Evolutionary conservation across 176 grass and related monocot species (phyloP).

Genomic region (Pontederia crassipes): DNA sequence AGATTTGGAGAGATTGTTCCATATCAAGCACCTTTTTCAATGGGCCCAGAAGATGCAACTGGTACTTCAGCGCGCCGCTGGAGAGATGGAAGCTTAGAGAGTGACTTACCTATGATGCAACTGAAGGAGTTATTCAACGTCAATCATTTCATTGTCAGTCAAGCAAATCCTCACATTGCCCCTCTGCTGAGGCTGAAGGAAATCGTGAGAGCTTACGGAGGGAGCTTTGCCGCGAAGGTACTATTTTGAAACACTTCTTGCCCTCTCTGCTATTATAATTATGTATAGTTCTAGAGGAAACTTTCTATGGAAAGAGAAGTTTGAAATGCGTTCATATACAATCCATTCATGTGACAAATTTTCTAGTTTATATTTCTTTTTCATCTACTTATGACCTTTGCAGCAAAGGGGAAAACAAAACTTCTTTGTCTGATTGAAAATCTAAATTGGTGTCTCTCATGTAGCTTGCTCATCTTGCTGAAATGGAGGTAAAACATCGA

Average conservation of each 20-base stretch:
- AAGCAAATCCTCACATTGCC: constrained; percentile 84
- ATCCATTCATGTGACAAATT: no score
- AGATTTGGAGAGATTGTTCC: constrained; percentile 78
- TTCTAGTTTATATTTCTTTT: no score
- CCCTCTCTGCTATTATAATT: not conserved
- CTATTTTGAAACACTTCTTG: not conserved
- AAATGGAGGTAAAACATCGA: constrained; percentile 95
- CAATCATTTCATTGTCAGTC: constrained; percentile 92
- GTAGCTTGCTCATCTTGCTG: constrained; percentile 64
- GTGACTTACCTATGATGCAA: constrained; percentile 79
- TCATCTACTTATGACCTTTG: not conserved
- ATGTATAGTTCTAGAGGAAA: constrained; percentile 12
- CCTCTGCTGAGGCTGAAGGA: constrained; percentile 75
- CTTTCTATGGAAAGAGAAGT: not conserved
- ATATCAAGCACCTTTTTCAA: constrained; percentile 61
- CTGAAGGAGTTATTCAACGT: constrained; percentile 83
- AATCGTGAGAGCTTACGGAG: constrained; percentile 61
- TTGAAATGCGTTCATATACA: no score
- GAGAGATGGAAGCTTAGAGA: constrained; percentile 91
- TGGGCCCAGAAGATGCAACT: constrained; percentile 28
- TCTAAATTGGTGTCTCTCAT: constrained; percentile 18
- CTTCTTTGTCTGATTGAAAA: not conserved
- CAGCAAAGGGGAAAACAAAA: not conserved
- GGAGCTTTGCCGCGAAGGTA: constrained; percentile 87
- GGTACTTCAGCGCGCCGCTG: constrained; percentile 44